Percentiles rank a stretch among this genome's conserved stretches.
phyloP scores from a whole-genome alignment of 495 filamentous ascomycete genomes.

The Podospora australis region DNA sequence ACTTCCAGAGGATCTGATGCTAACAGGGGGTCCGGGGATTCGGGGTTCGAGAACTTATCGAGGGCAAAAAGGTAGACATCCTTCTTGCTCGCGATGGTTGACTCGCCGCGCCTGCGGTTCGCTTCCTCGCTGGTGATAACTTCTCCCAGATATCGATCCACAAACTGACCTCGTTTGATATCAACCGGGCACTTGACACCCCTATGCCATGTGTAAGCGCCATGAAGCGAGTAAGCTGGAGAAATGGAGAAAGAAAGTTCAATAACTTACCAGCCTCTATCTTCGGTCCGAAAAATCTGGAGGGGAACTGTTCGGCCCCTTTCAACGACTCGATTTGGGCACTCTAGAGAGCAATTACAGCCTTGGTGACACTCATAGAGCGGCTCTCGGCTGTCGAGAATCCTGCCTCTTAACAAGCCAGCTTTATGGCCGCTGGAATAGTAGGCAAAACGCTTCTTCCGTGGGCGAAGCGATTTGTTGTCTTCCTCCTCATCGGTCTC shows the following conservation, averaged over 20 bases:
- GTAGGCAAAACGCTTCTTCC: slow-evolving; percentile 38
- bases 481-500: slow-evolving; percentile 26
- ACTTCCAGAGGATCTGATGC: slow-evolving; percentile 41
- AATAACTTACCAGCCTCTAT: slow-evolving; percentile 83
- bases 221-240: too few relatives aligned
- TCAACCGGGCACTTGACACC: slow-evolving; percentile 65
- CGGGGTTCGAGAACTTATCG: slow-evolving; percentile 63
- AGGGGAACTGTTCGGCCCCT: slow-evolving; percentile 66
- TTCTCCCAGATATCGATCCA: slow-evolving; percentile 86
- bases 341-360: slow-evolving; percentile 61
- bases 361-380: slow-evolving; percentile 79
- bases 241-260: too few relatives aligned
- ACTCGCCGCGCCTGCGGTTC: slow-evolving; percentile 52
- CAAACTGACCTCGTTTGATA: slow-evolving; percentile 73
- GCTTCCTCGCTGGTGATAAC: slow-evolving; percentile 70
- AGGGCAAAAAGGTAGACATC: slow-evolving; percentile 76
- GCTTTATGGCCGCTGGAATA: slow-evolving; percentile 34
- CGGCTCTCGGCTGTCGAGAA: slow-evolving; percentile 48
- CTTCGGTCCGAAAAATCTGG: slow-evolving; percentile 73
- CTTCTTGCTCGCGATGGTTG: slow-evolving; percentile 41
- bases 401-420: slow-evolving; percentile 35
- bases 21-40: slow-evolving; percentile 38
- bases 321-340: slow-evolving; percentile 78
- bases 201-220: too few relatives aligned
- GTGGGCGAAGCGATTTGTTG: slow-evolving; percentile 5